Evolutionary conservation across 1,284 basidiomycete species (phyloP), one percentile per base, ranked within the genome.

Genomic region (Sanghuangporus baumii): DNA sequence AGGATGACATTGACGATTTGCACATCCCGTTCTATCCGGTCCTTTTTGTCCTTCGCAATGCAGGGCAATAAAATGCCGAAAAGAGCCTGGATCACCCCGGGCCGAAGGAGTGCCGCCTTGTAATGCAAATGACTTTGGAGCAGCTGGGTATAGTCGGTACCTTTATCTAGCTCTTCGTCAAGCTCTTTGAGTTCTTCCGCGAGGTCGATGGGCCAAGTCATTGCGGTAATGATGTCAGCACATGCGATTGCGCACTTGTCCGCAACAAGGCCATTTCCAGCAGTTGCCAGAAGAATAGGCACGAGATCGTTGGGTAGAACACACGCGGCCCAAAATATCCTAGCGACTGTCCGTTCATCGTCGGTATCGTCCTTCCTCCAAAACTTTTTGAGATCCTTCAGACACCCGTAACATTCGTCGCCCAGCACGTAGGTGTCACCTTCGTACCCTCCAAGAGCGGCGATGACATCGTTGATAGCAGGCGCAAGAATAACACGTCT

Each of bases 131-230:
- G 95, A 64, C 88, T 89, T 66, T 85, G 76, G 26, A 90, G 73
- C 14, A 97, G 81, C 66, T 88, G 86, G 0, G 93, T 93, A 73
- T 95, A 97, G 74, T 98, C 95, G 16, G 91, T 85, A 18, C 87
- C 83, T 63, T 82, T 83, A 70, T 90, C 88, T 34, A 84, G 66
- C 55, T 86, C 88, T 57, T 93, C 89, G 70, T 93, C 89, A 56
- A 95, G 81, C 71, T 97, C 95, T 71, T 91, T 91, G 65, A 98
- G 78, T 75, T 98, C 96, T 69, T 92, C 88, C 1, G 91, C 90
- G 64, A 97, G 79, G 74, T 98, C 93, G 64, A 98, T 96, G 1
- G 96, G 96, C 95, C 95, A 98, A 3, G 94, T 98, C 88, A 98
- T 91, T 0, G 94, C 94, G 0, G 93, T 92, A 70, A 96, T 88